Percentiles rank a stretch among this genome's conserved stretches.
These are phyloP conservation scores for Musa schizocarpa DNA, from an alignment of 176 grass and related monocot genomes.

Conservation along the genomic window DNA sequence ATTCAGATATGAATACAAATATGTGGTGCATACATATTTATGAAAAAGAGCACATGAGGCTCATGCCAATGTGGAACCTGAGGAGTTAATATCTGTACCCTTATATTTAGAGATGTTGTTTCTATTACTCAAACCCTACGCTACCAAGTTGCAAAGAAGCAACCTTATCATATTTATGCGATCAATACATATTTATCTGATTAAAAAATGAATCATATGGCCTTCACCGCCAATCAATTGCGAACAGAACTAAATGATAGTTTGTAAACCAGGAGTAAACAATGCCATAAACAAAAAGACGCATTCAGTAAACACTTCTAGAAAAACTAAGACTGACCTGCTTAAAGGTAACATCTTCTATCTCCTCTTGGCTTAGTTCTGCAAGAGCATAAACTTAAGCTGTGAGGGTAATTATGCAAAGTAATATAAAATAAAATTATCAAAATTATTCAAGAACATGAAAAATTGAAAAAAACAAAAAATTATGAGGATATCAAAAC, in stretches of 20 bases:
- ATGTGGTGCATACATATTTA: too few species aligned
- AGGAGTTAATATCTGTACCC: too few species aligned
- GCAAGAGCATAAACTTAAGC: conserved; percentile 33
- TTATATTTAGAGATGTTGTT: too few species aligned
- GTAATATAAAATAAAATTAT: conserved; percentile 6
- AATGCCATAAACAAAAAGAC: not conserved
- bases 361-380: conserved; percentile 88
- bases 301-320: not conserved
- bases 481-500: too few species aligned
- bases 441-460: conserved; percentile 8
- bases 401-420: conserved; percentile 15
- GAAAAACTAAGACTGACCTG: conserved; percentile 33
- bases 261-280: too few species aligned
- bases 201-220: not conserved
- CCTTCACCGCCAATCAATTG: not conserved
- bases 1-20: too few species aligned
- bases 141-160: too few species aligned
- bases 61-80: too few species aligned
- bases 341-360: conserved; percentile 89
- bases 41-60: too few species aligned
- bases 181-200: not conserved
- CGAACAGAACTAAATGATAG: not conserved
- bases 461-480: conserved; percentile 6
- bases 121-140: too few species aligned
- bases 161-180: too few species aligned